Conservation (phyloP, 2,329 filamentous ascomycete genomes). For the Botryotinia convoluta region DNA sequence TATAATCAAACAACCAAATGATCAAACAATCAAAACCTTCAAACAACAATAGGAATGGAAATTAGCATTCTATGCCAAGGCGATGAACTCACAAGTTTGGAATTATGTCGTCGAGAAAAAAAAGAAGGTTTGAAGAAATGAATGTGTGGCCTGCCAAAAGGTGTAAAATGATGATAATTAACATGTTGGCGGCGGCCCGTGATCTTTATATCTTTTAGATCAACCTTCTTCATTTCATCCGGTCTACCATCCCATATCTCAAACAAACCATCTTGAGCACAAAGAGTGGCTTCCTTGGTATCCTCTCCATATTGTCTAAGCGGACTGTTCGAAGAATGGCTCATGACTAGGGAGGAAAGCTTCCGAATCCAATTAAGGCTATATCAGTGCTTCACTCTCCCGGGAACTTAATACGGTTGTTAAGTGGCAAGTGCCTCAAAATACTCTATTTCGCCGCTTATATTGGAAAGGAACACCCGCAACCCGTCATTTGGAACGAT, state of each 20-base stretch:
- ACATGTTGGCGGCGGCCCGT: not conserved
- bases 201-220: constrained; percentile 3
- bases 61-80: not conserved
- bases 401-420: not conserved
- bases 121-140: constrained; percentile 8
- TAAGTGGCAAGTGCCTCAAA: constrained; percentile 5
- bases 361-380: constrained; percentile 2
- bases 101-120: constrained; percentile 5
- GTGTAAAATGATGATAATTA: not conserved
- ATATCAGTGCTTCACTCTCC: constrained; percentile 5
- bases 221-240: not conserved
- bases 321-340: not conserved
- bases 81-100: constrained; percentile 3
- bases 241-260: constrained; percentile 13
- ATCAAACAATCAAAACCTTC: not conserved
- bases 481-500: not conserved
- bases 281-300: constrained; percentile 9
- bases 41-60: not conserved
- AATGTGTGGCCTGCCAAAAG: constrained; percentile 7
- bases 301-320: constrained; percentile 6
- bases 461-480: not conserved
- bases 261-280: constrained; percentile 10
- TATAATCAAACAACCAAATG: not conserved
- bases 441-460: not conserved
- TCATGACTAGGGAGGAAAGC: constrained; percentile 2